phyloP scores from a whole-genome alignment of 345 rosid genomes.

The Brassica juncea region DNA sequence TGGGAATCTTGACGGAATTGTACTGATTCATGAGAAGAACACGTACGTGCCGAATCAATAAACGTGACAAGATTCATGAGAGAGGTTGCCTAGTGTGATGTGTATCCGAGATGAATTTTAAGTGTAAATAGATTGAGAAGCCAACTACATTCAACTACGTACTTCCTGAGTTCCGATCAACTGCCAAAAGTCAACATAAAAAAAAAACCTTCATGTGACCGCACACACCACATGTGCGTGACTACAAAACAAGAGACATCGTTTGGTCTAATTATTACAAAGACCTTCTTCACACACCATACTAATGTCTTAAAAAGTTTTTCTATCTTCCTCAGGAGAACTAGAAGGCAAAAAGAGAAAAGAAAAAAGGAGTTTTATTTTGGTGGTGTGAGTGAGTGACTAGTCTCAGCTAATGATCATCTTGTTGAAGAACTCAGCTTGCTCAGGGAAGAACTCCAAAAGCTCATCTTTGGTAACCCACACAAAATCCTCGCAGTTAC shows the following conservation, averaged over 20 bases:
- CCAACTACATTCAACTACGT: slow-evolving; percentile 62
- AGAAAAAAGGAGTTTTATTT: not conserved
- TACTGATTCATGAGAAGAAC: too few species aligned
- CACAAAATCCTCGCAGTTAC: slow-evolving; percentile 72
- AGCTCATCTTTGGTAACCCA: slow-evolving; percentile 98
- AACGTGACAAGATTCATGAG: not conserved
- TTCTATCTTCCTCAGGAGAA: not conserved
- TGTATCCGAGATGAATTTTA: not conserved
- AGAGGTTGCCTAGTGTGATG: not conserved
- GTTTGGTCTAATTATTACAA: slow-evolving; percentile 12
- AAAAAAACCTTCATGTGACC: slow-evolving; percentile 1
- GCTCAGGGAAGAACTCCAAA: slow-evolving; percentile 79
- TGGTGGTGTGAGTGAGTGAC: not conserved
- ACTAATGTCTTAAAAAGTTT: not conserved
- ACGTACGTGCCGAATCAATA: slow-evolving; percentile 49
- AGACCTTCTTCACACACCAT: not conserved
- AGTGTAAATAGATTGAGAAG: not conserved
- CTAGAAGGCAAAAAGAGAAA: not conserved
- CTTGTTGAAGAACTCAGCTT: slow-evolving; percentile 71
- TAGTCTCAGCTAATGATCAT: slow-evolving; percentile 77
- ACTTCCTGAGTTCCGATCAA: slow-evolving; percentile 53
- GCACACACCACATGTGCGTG: slow-evolving; percentile 17
- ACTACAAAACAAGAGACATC: slow-evolving; percentile 11
- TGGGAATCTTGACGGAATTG: too few species aligned
- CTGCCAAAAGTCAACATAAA: slow-evolving; percentile 22